A percentile compares a stretch with the other conserved stretches of the same genome.
Evolutionary conservation across 768 basidiomycete genomes (phyloP).

Genomic region (Psilocybe azurescens): DNA sequence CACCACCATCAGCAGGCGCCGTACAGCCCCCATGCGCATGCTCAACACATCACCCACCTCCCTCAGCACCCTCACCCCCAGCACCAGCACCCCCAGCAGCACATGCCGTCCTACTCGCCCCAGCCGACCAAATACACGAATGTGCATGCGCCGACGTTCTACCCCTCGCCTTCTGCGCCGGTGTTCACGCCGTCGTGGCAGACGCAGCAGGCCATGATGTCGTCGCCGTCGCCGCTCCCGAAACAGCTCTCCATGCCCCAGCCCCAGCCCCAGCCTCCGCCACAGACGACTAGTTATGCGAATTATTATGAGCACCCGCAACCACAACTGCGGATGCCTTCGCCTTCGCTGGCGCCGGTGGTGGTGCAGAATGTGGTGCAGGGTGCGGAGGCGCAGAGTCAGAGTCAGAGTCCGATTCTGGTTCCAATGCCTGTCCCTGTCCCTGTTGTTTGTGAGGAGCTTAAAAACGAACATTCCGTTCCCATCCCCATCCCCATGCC

Average conservation of each 20-base stretch:
- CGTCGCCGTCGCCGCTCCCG: slow-evolving; percentile 59
- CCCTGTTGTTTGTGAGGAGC: not conserved
- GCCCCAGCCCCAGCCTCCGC: slow-evolving; percentile 5
- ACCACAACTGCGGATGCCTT: not conserved
- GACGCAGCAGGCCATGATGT: slow-evolving; percentile 24
- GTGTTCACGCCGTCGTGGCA: slow-evolving; percentile 51
- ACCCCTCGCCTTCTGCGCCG: slow-evolving; percentile 42
- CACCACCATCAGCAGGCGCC: slow-evolving; percentile 24
- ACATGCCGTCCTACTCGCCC: slow-evolving; percentile 23
- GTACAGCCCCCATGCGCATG: slow-evolving; percentile 15
- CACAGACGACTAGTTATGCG: not conserved
- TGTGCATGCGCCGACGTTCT: slow-evolving; percentile 20
- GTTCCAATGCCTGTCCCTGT: not conserved
- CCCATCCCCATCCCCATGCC: no score
- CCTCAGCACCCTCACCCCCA: not conserved
- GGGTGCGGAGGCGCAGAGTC: no score
- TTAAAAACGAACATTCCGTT: not conserved
- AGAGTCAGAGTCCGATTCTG: no score
- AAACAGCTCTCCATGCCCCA: slow-evolving; percentile 65
- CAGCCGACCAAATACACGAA: slow-evolving; percentile 1
- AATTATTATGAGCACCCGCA: not conserved
- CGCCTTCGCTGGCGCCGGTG: not conserved
- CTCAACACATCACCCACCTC: slow-evolving; percentile 12
- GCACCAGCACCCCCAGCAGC: not conserved
- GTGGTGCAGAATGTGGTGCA: no score